Percentiles rank a stretch among this genome's conserved stretches.
These are phyloP conservation scores for Microthyrium microscopicum DNA, from an alignment of 2,329 filamentous ascomycete genomes.

Conservation along the genomic window DNA sequence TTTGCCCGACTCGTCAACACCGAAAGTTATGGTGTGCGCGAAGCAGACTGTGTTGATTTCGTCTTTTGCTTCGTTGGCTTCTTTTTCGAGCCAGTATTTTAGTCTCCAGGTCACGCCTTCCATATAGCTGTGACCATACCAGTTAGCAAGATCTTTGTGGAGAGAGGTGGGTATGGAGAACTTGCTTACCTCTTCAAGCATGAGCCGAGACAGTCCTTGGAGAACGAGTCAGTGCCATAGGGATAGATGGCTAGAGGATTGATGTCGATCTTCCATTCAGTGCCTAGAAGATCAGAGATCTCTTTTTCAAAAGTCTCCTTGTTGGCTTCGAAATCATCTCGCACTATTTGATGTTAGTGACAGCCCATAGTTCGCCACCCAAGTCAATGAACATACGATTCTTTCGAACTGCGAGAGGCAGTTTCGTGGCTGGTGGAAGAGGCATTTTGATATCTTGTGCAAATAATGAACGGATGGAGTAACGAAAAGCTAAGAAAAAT, in stretches of 20 bases:
- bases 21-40: conserved; percentile 29
- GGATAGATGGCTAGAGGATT: conserved; percentile 29
- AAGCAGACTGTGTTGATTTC: conserved; percentile 33
- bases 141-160: neutral
- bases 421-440: conserved; percentile 34
- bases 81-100: conserved; percentile 20
- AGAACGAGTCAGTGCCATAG: too few relatives aligned
- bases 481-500: too few relatives aligned
- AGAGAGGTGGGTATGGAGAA: neutral
- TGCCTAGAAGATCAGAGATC: conserved; percentile 29
- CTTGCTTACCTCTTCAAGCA: neutral
- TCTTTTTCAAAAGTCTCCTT: conserved; percentile 28
- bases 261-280: conserved; percentile 33
- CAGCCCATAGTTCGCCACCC: conserved; percentile 8
- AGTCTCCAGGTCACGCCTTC: conserved; percentile 25
- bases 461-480: too few relatives aligned
- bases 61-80: conserved; percentile 23
- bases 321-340: conserved; percentile 35
- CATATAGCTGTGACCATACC: conserved; percentile 24
- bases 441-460: too few relatives aligned
- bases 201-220: too few relatives aligned
- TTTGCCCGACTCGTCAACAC: conserved; percentile 27
- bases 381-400: conserved; percentile 22
- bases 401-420: conserved; percentile 35
- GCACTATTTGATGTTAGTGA: conserved; percentile 21